These are phyloP conservation scores for Geotrichum citri-aurantii DNA, from an alignment of 1,139 yeast species.

Conservation along the genomic window DNA sequence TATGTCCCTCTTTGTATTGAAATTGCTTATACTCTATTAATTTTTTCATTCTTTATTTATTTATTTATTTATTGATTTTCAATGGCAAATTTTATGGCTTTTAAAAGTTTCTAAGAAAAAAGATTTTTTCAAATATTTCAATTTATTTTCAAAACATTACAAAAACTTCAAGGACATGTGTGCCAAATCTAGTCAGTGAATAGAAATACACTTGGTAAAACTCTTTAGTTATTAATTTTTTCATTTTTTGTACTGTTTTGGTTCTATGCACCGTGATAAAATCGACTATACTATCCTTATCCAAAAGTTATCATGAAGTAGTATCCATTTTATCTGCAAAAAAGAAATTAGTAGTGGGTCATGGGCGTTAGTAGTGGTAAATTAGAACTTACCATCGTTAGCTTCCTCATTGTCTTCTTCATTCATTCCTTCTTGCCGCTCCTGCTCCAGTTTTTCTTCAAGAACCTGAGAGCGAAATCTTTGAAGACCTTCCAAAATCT, in stretches of 20 bases:
- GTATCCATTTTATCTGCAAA: conserved; percentile 15
- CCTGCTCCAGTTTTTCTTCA: conserved; percentile 22
- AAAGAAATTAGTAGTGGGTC: not conserved
- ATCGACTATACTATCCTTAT: not conserved
- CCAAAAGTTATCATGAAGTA: not conserved
- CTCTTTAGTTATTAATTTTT: not conserved
- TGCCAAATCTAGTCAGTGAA: no score
- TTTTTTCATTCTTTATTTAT: conserved; percentile 4
- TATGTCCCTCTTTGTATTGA: not conserved
- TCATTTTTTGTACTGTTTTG: not conserved
- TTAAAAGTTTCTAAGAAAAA: conserved; percentile 12
- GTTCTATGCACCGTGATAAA: not conserved
- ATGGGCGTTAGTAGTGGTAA: no score
- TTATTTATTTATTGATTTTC: not conserved
- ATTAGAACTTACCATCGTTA: not conserved
- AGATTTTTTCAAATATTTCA: conserved; percentile 17
- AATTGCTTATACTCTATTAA: conserved; percentile 5
- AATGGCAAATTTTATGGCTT: conserved; percentile 16
- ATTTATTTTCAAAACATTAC: not conserved
- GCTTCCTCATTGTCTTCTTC: conserved; percentile 10
- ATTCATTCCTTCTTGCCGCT: conserved; percentile 16
- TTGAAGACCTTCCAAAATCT: conserved; percentile 24
- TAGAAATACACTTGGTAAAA: not conserved
- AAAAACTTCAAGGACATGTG: no score
- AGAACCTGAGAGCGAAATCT: conserved; percentile 24